Percentiles rank a stretch among this genome's conserved stretches.
Evolutionary conservation across 331 rosid species (phyloP).

Genomic region (Quercus lobata): DNA sequence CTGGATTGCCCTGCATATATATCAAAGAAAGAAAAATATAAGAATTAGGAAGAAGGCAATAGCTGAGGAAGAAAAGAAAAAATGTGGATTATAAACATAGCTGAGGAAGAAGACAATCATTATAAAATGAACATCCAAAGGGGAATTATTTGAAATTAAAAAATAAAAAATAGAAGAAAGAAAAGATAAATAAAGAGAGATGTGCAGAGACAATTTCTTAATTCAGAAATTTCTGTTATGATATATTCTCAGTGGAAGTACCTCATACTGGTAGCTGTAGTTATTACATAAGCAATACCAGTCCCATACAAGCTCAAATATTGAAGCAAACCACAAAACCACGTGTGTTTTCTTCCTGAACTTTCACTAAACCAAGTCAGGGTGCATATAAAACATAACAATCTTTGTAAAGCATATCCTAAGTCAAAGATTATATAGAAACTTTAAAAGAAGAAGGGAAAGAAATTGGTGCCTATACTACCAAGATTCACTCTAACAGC

Average conservation of each 20-base stretch:
- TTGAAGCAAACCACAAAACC: constrained; percentile 49
- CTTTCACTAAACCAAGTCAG: constrained; percentile 28
- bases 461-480: constrained; percentile 12
- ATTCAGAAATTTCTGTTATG: neutral
- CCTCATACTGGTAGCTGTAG: constrained; percentile 67
- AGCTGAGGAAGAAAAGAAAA: neutral
- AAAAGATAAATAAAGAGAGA: too few species aligned
- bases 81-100: neutral
- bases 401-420: neutral
- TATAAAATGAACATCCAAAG: neutral
- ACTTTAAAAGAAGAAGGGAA: neutral
- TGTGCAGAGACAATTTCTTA: neutral
- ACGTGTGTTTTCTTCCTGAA: constrained; percentile 46
- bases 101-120: neutral
- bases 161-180: too few species aligned
- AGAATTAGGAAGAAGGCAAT: neutral
- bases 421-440: neutral
- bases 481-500: constrained; percentile 67
- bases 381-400: neutral
- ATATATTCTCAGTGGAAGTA: constrained; percentile 23
- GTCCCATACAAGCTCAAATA: constrained; percentile 54
- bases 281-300: constrained; percentile 54
- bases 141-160: neutral
- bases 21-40: neutral
- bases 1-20: constrained; percentile 58